phyloP scores from a whole-genome alignment of 2,329 filamentous ascomycete species.

The Arthrobotrys pseudoclavata region DNA sequence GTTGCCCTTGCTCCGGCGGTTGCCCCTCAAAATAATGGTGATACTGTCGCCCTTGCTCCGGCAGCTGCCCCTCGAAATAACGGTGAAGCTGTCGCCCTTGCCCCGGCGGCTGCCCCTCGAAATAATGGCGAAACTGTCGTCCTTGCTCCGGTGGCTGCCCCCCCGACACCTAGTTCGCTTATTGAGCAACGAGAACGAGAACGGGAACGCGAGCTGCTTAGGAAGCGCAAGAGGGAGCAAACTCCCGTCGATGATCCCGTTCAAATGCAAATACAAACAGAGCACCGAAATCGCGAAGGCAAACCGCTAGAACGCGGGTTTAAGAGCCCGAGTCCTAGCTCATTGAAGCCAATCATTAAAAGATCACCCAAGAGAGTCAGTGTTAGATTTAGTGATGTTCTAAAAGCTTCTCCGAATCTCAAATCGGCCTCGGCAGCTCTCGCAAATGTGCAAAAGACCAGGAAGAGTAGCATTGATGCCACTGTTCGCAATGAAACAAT shows the following conservation, averaged over 20 bases:
- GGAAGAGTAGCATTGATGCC: conserved; percentile 38
- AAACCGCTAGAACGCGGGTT: conserved; percentile 15
- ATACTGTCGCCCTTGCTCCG: not conserved
- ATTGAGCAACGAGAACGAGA: conserved; percentile 31
- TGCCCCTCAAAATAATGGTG: too few relatives aligned
- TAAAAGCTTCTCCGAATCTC: conserved; percentile 25
- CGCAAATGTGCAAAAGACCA: conserved; percentile 29
- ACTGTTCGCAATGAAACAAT: conserved; percentile 23
- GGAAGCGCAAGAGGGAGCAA: conserved; percentile 55
- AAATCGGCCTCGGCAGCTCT: conserved; percentile 14
- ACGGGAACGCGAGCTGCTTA: conserved; percentile 43
- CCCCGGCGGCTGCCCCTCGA: too few relatives aligned
- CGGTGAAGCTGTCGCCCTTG: conserved; percentile 25
- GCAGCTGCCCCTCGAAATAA: conserved; percentile 5
- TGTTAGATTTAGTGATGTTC: conserved; percentile 45
- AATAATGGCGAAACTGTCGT: conserved; percentile 26
- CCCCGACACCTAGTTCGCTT: conserved; percentile 14
- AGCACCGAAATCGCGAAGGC: conserved; percentile 48
- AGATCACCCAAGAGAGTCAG: conserved; percentile 49
- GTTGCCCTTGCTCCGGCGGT: conserved; percentile 1
- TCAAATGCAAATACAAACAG: conserved; percentile 50
- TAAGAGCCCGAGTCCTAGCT: conserved; percentile 51
- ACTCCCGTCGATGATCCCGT: conserved; percentile 44
- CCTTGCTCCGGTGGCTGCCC: conserved; percentile 6
- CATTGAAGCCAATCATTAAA: conserved; percentile 50